Evolutionary conservation across 371 early-diverging fungal species (phyloP).

Genomic region (Coemansia sp.): DNA sequence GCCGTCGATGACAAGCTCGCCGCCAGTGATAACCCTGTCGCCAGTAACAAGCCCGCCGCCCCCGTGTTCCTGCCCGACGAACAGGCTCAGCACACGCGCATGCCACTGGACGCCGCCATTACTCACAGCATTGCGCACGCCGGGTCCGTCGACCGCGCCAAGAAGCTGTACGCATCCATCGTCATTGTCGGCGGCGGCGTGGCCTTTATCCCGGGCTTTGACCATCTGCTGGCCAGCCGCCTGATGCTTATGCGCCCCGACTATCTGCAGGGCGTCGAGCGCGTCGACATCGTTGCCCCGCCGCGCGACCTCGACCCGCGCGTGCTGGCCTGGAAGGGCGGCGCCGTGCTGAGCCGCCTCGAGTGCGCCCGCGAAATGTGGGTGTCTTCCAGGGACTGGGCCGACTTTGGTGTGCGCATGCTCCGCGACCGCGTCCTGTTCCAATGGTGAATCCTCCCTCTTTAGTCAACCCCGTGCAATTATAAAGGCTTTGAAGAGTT

Average conservation of each 20-base stretch:
- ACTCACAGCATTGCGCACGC: slow-evolving; percentile 71
- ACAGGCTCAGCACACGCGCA: slow-evolving; percentile 40
- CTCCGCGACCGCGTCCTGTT: slow-evolving; percentile 70
- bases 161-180: slow-evolving; percentile 71
- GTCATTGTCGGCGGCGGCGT: slow-evolving; percentile 87
- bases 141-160: slow-evolving; percentile 69
- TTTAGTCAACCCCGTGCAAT: too few relatives aligned
- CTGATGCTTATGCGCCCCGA: slow-evolving; percentile 43
- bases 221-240: slow-evolving; percentile 69
- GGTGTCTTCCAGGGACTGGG: slow-evolving; percentile 76
- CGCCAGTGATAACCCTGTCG: too few relatives aligned
- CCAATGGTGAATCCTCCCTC: slow-evolving; percentile 51
- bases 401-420: slow-evolving; percentile 64
- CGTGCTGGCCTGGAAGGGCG: slow-evolving; percentile 90
- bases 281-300: slow-evolving; percentile 72
- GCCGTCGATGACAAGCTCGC: too few relatives aligned
- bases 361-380: slow-evolving; percentile 80
- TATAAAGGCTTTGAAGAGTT: too few relatives aligned
- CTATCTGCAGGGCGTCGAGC: slow-evolving; percentile 55
- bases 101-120: slow-evolving; percentile 77
- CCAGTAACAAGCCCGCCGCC: too few relatives aligned
- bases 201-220: slow-evolving; percentile 66
- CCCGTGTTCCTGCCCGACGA: background rate
- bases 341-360: slow-evolving; percentile 73
- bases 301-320: slow-evolving; percentile 86